Evolutionary conservation across 768 basidiomycete species (phyloP).

Genomic region (Candolleomyces efflorescens): DNA sequence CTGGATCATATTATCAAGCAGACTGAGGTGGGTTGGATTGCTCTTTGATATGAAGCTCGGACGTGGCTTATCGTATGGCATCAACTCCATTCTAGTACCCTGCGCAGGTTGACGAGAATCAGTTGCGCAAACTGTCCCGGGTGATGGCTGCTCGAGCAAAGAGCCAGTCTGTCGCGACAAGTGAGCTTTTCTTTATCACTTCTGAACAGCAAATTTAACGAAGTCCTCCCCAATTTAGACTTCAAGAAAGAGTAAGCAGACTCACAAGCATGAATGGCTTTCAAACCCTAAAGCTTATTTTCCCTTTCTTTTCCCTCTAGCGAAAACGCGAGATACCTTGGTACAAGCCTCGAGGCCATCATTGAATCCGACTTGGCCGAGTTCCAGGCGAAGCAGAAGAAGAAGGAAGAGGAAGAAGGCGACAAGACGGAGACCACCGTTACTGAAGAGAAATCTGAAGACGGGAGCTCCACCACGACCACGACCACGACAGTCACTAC

Average conservation of each 20-base stretch:
- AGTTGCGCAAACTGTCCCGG: constrained; percentile 35
- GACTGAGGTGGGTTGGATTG: constrained; percentile 16
- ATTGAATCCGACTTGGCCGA: constrained; percentile 33
- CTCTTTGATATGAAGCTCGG: not conserved
- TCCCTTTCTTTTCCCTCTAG: no score
- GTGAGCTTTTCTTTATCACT: constrained; percentile 23
- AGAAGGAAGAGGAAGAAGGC: constrained; percentile 23
- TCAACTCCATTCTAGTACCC: constrained; percentile 15
- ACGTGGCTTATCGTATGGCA: not conserved
- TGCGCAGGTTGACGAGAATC: constrained; percentile 26
- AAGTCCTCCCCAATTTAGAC: not conserved
- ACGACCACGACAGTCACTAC: constrained; percentile 24
- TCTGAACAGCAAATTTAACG: not conserved
- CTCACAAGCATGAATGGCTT: no score
- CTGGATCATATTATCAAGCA: constrained; percentile 24
- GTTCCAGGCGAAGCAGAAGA: constrained; percentile 18
- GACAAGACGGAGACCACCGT: constrained; percentile 17
- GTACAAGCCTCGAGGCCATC: constrained; percentile 29
- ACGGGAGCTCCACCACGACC: constrained; percentile 25
- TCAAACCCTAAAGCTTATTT: no score
- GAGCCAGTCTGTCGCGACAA: constrained; percentile 42
- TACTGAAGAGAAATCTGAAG: constrained; percentile 8
- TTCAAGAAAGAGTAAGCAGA: constrained; percentile 7
- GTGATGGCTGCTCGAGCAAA: constrained; percentile 40
- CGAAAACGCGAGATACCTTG: constrained; percentile 22